Conservation (phyloP, 306 rosid genomes). For the Comarum palustre region DNA sequence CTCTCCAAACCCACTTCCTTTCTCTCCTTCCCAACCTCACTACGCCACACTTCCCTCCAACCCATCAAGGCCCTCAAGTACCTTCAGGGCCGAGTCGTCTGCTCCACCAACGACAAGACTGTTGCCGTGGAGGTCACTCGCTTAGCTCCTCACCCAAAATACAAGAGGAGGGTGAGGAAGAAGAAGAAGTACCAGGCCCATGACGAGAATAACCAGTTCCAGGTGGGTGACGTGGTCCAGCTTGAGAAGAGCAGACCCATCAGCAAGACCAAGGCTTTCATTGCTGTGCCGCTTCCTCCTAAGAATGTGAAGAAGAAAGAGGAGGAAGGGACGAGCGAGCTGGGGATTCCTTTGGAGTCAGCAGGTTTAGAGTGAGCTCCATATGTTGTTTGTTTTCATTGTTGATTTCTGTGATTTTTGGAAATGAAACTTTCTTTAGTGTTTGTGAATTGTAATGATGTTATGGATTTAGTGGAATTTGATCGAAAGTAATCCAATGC, state of each 20-base stretch:
- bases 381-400: constrained; percentile 13
- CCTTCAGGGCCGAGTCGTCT: constrained; percentile 74
- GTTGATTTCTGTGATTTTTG: constrained; percentile 18
- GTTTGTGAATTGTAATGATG: no score
- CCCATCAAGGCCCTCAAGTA: constrained; percentile 62
- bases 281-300: constrained; percentile 52
- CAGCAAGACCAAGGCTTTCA: constrained; percentile 81
- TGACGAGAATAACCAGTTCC: constrained; percentile 78
- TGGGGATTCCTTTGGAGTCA: constrained; percentile 70
- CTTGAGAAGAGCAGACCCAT: constrained; percentile 72
- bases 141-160: constrained; percentile 79
- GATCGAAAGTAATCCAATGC: constrained; percentile 8
- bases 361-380: constrained; percentile 30
- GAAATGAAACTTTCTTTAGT: not conserved
- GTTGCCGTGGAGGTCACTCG: constrained; percentile 83
- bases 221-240: constrained; percentile 77
- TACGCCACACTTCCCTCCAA: constrained; percentile 39
- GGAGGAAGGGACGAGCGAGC: constrained; percentile 25
- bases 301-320: constrained; percentile 31
- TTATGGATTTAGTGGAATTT: no score
- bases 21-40: constrained; percentile 22
- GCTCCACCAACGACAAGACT: constrained; percentile 72
- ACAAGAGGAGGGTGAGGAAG: constrained; percentile 81
- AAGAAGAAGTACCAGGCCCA: constrained; percentile 98
- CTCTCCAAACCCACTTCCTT: constrained; percentile 47